Evolutionary conservation across 768 basidiomycete genomes (phyloP), one percentile per base, ranked within the genome.

Genomic region (Termitomyces bulborhizus): DNA sequence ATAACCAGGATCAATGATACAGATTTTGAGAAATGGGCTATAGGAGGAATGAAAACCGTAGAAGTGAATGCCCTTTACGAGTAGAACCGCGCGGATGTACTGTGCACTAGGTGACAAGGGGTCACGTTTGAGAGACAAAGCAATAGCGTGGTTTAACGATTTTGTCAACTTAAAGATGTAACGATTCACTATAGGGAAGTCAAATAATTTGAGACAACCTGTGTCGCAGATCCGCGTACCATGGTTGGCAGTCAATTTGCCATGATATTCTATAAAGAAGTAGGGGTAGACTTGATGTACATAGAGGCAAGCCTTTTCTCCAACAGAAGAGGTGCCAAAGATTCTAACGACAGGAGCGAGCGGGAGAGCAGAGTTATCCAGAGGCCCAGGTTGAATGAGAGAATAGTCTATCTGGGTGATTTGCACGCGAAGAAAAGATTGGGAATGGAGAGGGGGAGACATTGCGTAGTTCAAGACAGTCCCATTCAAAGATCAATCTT

Each of bases 201-300:
- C 27, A 58, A 58, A 29, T 45, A 27, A 39, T 46, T 44, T 34
- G 15, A 39, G 47, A 51, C 18, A 46, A 26, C 56, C 7, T 52
- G 27, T 44, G 37, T 12, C 44, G 27, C 13, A 49, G 51, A 40
- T 36, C 18, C 24, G 58, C 66, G 63, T 62, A 90, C 92, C 89
- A 60, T 80, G 68, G 27, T 74, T 76, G 0, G 84, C 83, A 44
- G 79, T 78, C 65, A 95, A 68, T 31, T 78, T 78, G 1, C 83
- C 88, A 21, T 68, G 62, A 72, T 96, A 99, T 61, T 93, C 88
- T 45, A 96, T 79, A 67, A 82, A 96, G 68, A 95, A 85, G 70
- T 99, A 99, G 0, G 96, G 95, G 70, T 88, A 96, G 31, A 89
- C 88, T 74, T 94, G 92, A 67, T 97, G 95, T 40, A 98, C 74